A percentile compares a stretch with the other conserved stretches of the same genome.
These are phyloP conservation scores for Udeniomyces megalosporus DNA, from an alignment of 768 basidiomycete species.

Conservation along the genomic window DNA sequence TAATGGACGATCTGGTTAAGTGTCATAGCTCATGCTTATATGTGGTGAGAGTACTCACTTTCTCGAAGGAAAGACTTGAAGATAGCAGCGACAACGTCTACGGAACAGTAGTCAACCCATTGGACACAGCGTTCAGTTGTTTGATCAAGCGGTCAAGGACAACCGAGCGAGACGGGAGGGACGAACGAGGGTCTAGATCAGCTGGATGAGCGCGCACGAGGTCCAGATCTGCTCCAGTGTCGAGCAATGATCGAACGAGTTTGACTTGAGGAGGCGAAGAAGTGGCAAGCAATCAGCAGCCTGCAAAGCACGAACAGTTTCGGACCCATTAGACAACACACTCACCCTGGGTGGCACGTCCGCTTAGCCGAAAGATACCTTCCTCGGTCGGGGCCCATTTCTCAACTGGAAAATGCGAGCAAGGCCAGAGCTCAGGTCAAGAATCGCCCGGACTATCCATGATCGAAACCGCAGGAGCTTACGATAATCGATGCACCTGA, in stretches of 20 bases:
- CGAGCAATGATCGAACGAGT: slow-evolving; percentile 12
- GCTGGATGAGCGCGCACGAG: slow-evolving; percentile 60
- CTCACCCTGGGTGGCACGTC: slow-evolving; percentile 54
- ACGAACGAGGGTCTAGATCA: slow-evolving; percentile 87
- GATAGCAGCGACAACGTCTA: slow-evolving; percentile 76
- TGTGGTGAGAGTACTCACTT: too few species aligned
- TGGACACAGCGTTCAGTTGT: too few species aligned
- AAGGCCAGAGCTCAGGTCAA: too few species aligned
- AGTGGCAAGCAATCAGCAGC: slow-evolving; percentile 38
- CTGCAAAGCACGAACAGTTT: slow-evolving; percentile 63
- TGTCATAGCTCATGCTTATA: slow-evolving; percentile 3
- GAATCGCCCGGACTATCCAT: too few species aligned
- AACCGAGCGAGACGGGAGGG: too few species aligned
- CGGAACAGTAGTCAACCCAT: too few species aligned
- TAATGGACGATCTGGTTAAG: background rate
- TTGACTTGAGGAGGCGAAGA: background rate
- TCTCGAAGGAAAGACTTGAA: slow-evolving; percentile 89
- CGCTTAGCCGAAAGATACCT: slow-evolving; percentile 48
- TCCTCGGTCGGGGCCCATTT: slow-evolving; percentile 6
- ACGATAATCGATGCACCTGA: slow-evolving; percentile 58
- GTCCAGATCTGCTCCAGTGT: slow-evolving; percentile 66
- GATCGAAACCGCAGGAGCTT: background rate
- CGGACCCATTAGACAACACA: slow-evolving; percentile 24
- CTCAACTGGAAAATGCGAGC: too few species aligned
- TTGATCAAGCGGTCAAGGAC: too few species aligned